Base-by-base conservation (phyloP, 1,139 yeast species). In the Scheffersomyces cryptocercus region DNA sequence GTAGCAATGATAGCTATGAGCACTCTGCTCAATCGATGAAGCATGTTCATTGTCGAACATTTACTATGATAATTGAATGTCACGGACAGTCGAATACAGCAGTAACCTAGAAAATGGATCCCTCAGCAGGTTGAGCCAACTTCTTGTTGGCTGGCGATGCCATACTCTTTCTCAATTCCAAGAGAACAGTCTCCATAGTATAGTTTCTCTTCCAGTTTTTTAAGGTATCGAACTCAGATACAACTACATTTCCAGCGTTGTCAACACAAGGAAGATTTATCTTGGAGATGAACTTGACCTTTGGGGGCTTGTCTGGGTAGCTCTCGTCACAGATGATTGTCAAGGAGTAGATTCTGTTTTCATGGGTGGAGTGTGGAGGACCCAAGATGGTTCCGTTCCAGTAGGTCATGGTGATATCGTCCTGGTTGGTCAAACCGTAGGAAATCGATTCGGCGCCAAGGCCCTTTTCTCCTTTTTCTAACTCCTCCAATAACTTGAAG, bases 381-480 rank as follows among this genome's bases (percentile, higher is more conserved):
- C 99, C 99, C 52, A 93, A 74, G 40, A 91, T 90, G 28, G 98
- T 91, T 3, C 97, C 98, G 62, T 90, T 91, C 98, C 98, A 91
- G 56, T 84, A 71, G 6, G 96, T 86, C 95, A 91, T 88, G 49
- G 91, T 76, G 53, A 89, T 88, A 63, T 91, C 98, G 56, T 88
- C 96, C 53, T 87, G 84, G 59, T 87, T 91, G 33, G 89, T 82
- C 42, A 91, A 75, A 0, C 98, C 98, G 57, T 91, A 89, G 15
- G 98, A 91, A 64, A 96, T 91, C 20, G 96, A 87, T 64, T 95
- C 98, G 30, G 97, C 95, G 28, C 99, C 98, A 42, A 88, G 75
- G 12, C 99, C 99, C 65, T 95, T 95, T 64, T 95, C 99, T 41
- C 99, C 99, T 61, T 91, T 93, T 65, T 95, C 99, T 53, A 95